These are phyloP conservation scores for Boletellus emodensis DNA, from an alignment of 768 basidiomycete species.

Conservation along the genomic window DNA sequence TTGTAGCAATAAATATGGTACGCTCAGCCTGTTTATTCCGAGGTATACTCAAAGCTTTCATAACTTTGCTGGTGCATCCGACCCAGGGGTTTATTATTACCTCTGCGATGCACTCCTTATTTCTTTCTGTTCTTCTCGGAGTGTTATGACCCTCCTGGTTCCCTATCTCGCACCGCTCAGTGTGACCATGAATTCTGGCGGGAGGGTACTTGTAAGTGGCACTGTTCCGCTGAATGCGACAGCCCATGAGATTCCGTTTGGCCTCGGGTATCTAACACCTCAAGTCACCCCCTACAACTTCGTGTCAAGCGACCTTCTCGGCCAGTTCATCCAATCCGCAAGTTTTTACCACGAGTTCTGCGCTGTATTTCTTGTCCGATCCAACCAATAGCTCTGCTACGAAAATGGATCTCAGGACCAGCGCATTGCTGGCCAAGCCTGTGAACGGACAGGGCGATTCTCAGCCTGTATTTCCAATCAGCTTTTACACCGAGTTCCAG, in stretches of 20 bases:
- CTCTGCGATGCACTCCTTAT: constrained; percentile 7
- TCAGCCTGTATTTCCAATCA: constrained; percentile 46
- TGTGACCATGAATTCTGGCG: constrained; percentile 44
- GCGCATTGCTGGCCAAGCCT: constrained; percentile 48
- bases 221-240: constrained; percentile 49
- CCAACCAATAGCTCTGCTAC: constrained; percentile 47
- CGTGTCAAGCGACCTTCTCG: constrained; percentile 26
- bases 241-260: constrained; percentile 46
- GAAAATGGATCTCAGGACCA: constrained; percentile 58
- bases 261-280: constrained; percentile 42
- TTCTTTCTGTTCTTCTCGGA: constrained; percentile 11
- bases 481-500: constrained; percentile 44
- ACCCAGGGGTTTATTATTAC: not conserved
- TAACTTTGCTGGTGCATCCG: not conserved
- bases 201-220: constrained; percentile 42
- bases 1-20: constrained; percentile 2
- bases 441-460: constrained; percentile 46
- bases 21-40: not conserved
- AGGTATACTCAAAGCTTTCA: not conserved
- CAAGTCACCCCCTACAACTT: constrained; percentile 29
- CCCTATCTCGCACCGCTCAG: constrained; percentile 28
- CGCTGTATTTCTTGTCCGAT: constrained; percentile 47
- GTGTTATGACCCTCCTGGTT: constrained; percentile 16
- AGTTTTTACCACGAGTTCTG: constrained; percentile 39
- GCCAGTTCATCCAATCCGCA: constrained; percentile 31